Evolutionary conservation across 164 flowering plant genomes (phyloP).

Genomic region (Paratinospora sagittata): DNA sequence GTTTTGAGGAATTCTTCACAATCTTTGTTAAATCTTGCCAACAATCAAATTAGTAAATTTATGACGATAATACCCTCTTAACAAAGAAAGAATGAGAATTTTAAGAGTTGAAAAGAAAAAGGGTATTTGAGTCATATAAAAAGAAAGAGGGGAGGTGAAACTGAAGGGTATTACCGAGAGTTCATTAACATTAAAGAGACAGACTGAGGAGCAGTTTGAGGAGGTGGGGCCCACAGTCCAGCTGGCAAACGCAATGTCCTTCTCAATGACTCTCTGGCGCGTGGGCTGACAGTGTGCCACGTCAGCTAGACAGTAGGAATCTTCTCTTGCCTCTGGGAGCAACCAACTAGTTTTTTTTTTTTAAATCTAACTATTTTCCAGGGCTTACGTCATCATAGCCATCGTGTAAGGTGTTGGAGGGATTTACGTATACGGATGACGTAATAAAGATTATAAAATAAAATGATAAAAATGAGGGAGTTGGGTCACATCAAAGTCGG

Average conservation of each 20-base stretch:
- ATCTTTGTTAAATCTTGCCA: too few species aligned
- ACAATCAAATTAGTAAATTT: too few species aligned
- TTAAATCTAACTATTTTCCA: neutral
- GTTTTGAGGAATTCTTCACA: too few species aligned
- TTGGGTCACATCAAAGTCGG: constrained; percentile 20
- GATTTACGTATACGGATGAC: constrained; percentile 14
- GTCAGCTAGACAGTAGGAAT: constrained; percentile 33
- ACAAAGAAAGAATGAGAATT: too few species aligned
- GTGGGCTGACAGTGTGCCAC: constrained; percentile 38
- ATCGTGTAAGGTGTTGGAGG: too few species aligned
- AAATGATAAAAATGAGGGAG: constrained; percentile 4
- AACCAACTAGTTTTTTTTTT: too few species aligned
- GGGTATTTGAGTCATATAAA: neutral
- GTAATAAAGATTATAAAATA: constrained; percentile 6
- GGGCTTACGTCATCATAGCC: constrained; percentile 18
- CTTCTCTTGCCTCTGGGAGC: constrained; percentile 16
- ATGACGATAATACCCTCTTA: too few species aligned
- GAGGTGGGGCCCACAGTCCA: constrained; percentile 21
- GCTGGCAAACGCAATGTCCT: constrained; percentile 33
- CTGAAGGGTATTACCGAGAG: neutral
- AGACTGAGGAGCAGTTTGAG: constrained; percentile 12
- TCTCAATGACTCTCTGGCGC: constrained; percentile 39
- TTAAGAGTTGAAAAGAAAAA: too few species aligned
- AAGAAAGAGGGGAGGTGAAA: neutral
- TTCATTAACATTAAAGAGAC: constrained; percentile 19